Evolutionary conservation across 2,329 filamentous ascomycete species (phyloP).

Genomic region (Fonsecaea erecta): DNA sequence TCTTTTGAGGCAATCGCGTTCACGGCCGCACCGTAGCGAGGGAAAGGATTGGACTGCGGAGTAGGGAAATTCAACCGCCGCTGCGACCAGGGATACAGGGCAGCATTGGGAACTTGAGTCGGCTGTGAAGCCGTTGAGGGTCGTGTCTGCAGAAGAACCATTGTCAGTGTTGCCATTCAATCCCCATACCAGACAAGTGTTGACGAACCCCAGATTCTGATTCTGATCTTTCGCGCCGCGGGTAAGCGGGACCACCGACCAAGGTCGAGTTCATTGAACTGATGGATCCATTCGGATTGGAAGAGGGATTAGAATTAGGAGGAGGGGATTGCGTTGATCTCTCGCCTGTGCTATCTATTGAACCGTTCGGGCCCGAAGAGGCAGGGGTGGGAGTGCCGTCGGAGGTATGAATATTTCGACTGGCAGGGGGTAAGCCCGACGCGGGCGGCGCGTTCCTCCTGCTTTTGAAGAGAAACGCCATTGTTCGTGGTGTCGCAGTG

Average conservation of each 20-base stretch:
- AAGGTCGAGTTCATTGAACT: conserved; percentile 30
- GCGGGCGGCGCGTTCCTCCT: conserved; percentile 58
- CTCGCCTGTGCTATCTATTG: conserved; percentile 30
- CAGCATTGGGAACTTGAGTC: conserved; percentile 69
- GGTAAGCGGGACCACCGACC: conserved; percentile 29
- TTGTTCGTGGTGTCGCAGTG: conserved; percentile 42
- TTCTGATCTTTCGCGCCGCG: conserved; percentile 60
- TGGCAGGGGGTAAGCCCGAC: conserved; percentile 58
- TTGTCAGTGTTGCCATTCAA: conserved; percentile 29
- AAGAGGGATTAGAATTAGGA: conserved; percentile 28
- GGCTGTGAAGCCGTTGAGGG: conserved; percentile 40
- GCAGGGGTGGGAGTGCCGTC: conserved; percentile 53
- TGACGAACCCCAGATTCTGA: conserved; percentile 60
- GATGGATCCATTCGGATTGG: conserved; percentile 33
- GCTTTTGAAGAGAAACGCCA: conserved; percentile 85
- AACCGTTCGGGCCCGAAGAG: conserved; percentile 61
- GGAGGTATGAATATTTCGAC: conserved; percentile 61
- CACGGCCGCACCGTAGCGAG: conserved; percentile 94
- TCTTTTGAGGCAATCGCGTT: conserved; percentile 93
- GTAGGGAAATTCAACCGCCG: conserved; percentile 84
- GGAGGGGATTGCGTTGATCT: conserved; percentile 32
- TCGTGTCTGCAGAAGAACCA: conserved; percentile 23
- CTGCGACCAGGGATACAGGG: conserved; percentile 95
- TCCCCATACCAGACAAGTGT: background rate
- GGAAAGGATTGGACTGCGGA: conserved; percentile 83